These are phyloP conservation scores for Canavalia ensiformis DNA, from an alignment of 306 rosid genomes.

Conservation along the genomic window DNA sequence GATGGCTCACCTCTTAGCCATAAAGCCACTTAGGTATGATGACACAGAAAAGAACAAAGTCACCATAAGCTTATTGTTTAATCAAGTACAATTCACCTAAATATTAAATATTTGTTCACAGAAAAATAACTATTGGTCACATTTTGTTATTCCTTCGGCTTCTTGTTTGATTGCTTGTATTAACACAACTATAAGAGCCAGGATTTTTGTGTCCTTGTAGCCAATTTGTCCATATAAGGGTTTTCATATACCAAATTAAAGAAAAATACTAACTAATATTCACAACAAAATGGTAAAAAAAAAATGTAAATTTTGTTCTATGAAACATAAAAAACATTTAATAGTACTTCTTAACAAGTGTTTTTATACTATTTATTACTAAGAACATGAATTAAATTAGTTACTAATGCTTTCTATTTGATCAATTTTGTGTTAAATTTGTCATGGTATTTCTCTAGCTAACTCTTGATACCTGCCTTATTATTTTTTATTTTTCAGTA, in stretches of 20 bases:
- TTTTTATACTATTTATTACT: neutral
- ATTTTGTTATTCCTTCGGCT: neutral
- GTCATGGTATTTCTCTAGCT: neutral
- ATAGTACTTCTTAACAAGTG: neutral
- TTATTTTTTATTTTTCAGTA: conserved; percentile 39
- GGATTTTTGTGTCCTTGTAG: neutral
- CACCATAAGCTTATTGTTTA: conserved; percentile 11
- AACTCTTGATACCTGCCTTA: conserved; percentile 11
- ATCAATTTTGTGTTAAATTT: neutral
- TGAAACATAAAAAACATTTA: neutral
- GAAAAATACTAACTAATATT: neutral
- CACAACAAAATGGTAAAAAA: no score
- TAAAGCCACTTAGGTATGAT: conserved; percentile 5
- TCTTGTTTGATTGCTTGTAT: neutral
- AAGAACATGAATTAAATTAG: neutral
- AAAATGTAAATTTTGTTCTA: no score
- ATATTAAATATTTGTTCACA: neutral
- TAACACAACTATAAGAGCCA: neutral
- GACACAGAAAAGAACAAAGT: conserved; percentile 27
- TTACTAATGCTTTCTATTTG: neutral
- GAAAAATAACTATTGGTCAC: neutral
- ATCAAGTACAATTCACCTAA: neutral
- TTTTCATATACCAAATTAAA: neutral
- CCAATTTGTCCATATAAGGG: neutral
- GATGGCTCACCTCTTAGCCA: conserved; percentile 12